Evolutionary conservation across 768 basidiomycete genomes (phyloP).

Genomic region (Hericium rajendrae): DNA sequence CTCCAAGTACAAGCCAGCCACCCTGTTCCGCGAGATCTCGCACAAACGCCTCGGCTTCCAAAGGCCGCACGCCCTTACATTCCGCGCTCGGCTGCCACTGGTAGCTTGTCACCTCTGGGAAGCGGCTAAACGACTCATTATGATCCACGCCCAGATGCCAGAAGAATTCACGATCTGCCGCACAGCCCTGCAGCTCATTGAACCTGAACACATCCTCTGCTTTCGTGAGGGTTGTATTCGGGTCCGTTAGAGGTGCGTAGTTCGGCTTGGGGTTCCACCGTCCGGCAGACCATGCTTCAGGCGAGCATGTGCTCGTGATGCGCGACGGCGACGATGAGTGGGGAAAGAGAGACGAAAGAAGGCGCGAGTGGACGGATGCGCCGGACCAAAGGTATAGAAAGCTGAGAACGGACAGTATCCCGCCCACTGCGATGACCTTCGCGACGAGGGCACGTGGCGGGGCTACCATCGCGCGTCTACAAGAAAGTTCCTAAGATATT

Average conservation of each 20-base stretch:
- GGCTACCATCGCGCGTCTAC: background rate
- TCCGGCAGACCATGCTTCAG: background rate
- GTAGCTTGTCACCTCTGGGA: conserved; percentile 43
- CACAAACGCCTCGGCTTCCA: conserved; percentile 36
- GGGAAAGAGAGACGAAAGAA: background rate
- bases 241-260: conserved; percentile 8
- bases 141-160: conserved; percentile 57
- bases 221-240: conserved; percentile 24
- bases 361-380: background rate
- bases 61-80: conserved; percentile 32
- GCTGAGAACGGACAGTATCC: background rate
- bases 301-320: background rate
- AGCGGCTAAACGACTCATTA: conserved; percentile 37
- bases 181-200: conserved; percentile 53
- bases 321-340: background rate
- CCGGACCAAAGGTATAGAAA: background rate
- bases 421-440: background rate
- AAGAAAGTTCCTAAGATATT: too few relatives aligned
- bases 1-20: conserved; percentile 60
- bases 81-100: conserved; percentile 39
- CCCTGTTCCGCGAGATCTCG: conserved; percentile 55
- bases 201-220: conserved; percentile 38
- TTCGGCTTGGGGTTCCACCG: background rate
- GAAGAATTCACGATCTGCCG: conserved; percentile 47
- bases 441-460: background rate